These are phyloP conservation scores for Haplosporangium sp. DNA, from an alignment of 371 early-diverging fungal genomes.

Conservation along the genomic window DNA sequence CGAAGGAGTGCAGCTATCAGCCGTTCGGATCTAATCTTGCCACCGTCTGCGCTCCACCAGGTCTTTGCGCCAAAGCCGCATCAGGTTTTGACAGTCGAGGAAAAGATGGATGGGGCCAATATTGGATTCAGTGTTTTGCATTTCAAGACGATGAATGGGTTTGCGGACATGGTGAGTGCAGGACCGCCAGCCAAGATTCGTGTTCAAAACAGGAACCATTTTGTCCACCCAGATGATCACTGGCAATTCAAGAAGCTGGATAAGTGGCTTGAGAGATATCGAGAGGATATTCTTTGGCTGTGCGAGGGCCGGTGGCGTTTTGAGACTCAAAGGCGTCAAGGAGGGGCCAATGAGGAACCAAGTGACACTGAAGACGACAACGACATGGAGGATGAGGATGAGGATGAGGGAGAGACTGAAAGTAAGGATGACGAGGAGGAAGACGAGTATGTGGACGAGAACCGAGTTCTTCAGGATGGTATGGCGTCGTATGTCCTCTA, in stretches of 20 bases:
- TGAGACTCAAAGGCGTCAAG: conserved; percentile 3
- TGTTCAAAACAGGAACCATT: conserved; percentile 55
- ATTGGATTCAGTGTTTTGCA: conserved; percentile 57
- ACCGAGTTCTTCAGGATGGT: conserved; percentile 48
- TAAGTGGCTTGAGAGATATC: conserved; percentile 47
- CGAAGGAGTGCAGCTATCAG: conserved; percentile 55
- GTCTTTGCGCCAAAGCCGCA: conserved; percentile 35
- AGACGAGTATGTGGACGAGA: conserved; percentile 49
- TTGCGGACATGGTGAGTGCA: conserved; percentile 9
- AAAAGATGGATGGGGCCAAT: conserved; percentile 70
- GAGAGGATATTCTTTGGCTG: conserved; percentile 47
- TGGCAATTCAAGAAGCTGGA: conserved; percentile 55
- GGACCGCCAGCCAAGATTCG: conserved; percentile 41
- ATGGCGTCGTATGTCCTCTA: conserved; percentile 59
- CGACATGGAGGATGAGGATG: conserved; percentile 12
- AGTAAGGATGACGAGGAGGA: conserved; percentile 24
- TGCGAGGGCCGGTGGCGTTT: conserved; percentile 52
- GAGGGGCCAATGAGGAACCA: background rate
- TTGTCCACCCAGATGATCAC: conserved; percentile 47
- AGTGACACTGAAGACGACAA: conserved; percentile 1
- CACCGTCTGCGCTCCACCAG: conserved; percentile 40
- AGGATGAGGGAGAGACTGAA: conserved; percentile 29
- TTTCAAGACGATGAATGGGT: conserved; percentile 41
- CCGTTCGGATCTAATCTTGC: conserved; percentile 58
- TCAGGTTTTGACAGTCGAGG: conserved; percentile 59